These are phyloP conservation scores for Shiraia bambusicola DNA, from an alignment of 2,329 filamentous ascomycete genomes.

Conservation along the genomic window DNA sequence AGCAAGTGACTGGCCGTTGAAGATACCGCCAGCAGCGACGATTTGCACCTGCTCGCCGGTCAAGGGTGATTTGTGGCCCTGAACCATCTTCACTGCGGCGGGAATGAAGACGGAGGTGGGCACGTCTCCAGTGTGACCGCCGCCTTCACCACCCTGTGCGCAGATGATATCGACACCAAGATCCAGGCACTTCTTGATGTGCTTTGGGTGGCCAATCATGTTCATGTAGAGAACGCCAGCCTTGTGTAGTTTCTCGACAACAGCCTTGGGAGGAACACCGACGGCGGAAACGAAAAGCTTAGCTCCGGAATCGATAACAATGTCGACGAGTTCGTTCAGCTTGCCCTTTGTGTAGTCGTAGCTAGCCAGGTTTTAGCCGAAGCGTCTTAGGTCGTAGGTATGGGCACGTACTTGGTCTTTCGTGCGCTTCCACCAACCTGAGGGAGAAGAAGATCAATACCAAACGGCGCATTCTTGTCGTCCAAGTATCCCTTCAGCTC, in stretches of 20 bases:
- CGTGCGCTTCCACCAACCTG: constrained; percentile 92
- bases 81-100: constrained; percentile 78
- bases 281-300: constrained; percentile 96
- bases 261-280: constrained; percentile 82
- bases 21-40: constrained; percentile 89
- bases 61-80: constrained; percentile 80
- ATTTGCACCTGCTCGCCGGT: constrained; percentile 88
- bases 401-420: constrained; percentile 75
- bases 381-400: too few relatives aligned
- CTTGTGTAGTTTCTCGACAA: constrained; percentile 88
- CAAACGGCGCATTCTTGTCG: constrained; percentile 93
- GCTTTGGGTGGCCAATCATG: constrained; percentile 99
- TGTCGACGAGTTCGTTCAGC: constrained; percentile 83
- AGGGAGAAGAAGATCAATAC: constrained; percentile 88
- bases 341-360: constrained; percentile 99
- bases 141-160: constrained; percentile 96
- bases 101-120: constrained; percentile 92
- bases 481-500: constrained; percentile 86
- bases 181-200: constrained; percentile 93
- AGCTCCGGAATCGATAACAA: constrained; percentile 88
- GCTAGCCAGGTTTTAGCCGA: constrained; percentile 52
- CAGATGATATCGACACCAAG: constrained; percentile 92
- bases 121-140: constrained; percentile 93
- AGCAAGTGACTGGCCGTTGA: constrained; percentile 87
- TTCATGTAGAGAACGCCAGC: constrained; percentile 96